These are phyloP conservation scores for Yarrowia deformans DNA, from an alignment of 805 yeast species.

Conservation along the genomic window DNA sequence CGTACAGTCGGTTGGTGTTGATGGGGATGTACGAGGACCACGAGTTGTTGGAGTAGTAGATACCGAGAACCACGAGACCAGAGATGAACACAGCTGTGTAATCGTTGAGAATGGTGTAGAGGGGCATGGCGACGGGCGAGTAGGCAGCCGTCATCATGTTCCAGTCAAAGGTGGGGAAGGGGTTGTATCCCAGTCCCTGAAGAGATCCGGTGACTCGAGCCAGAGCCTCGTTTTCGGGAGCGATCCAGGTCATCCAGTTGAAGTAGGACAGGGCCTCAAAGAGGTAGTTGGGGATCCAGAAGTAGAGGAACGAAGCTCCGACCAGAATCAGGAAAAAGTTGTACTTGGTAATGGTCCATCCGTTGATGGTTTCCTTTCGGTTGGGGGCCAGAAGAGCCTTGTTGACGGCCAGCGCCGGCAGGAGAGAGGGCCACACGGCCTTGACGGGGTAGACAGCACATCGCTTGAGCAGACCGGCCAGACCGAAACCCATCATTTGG, in stretches of 20 bases:
- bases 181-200: conserved; percentile 61
- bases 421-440: conserved; percentile 62
- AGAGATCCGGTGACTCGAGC: conserved; percentile 59
- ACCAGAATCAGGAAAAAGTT: conserved; percentile 58
- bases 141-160: conserved; percentile 65
- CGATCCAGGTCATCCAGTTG: conserved; percentile 68
- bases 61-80: conserved; percentile 55
- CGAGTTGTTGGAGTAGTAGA: conserved; percentile 64
- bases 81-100: conserved; percentile 55
- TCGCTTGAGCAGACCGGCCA: conserved; percentile 69
- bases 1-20: conserved; percentile 60
- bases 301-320: conserved; percentile 59
- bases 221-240: conserved; percentile 58
- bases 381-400: conserved; percentile 56
- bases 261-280: conserved; percentile 69
- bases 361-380: conserved; percentile 57
- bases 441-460: conserved; percentile 61
- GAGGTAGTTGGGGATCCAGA: conserved; percentile 72
- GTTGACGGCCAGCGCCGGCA: conserved; percentile 60
- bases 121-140: conserved; percentile 56
- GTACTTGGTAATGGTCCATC: conserved; percentile 65
- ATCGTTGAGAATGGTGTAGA: conserved; percentile 55
- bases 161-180: conserved; percentile 63
- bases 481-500: conserved; percentile 70
- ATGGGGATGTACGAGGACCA: conserved; percentile 68